A percentile compares a stretch with the other conserved stretches of the same genome.
Conservation (phyloP, 495 filamentous ascomycete species). For the Elasticomyces elasticus region DNA sequence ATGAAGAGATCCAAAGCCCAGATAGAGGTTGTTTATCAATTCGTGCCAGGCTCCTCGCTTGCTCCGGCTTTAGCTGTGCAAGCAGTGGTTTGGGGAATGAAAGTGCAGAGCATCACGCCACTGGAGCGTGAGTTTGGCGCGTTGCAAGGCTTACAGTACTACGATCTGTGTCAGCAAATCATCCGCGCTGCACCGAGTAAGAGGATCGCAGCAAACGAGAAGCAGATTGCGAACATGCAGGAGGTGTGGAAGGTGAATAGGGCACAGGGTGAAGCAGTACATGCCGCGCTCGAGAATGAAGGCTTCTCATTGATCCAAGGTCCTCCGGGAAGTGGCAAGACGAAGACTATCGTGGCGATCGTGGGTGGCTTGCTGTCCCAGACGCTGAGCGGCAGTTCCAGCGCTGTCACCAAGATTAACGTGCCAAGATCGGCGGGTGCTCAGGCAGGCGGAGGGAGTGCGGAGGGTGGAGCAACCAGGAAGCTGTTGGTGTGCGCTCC, state of each 20-base stretch:
- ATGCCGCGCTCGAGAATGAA: conserved; percentile 86
- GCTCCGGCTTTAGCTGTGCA: conserved; percentile 45
- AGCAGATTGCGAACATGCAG: conserved; percentile 55
- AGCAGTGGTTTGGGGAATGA: conserved; percentile 59
- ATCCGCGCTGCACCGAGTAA: conserved; percentile 79
- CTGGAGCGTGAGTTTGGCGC: conserved; percentile 93
- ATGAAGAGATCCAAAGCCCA: conserved; percentile 68
- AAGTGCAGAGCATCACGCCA: conserved; percentile 77
- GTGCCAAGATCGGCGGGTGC: conserved; percentile 12
- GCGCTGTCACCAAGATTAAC: conserved; percentile 22
- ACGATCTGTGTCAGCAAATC: conserved; percentile 88
- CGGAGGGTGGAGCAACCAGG: conserved; percentile 41
- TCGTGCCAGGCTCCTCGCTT: conserved; percentile 54
- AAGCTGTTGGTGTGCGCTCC: conserved; percentile 93
- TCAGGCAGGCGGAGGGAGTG: neutral
- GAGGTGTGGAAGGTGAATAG: conserved; percentile 72
- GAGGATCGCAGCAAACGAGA: conserved; percentile 64
- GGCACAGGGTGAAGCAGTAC: conserved; percentile 86
- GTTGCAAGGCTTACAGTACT: conserved; percentile 79
- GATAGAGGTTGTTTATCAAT: conserved; percentile 73
- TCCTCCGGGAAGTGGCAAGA: conserved; percentile 93
- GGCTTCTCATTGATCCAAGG: conserved; percentile 94
- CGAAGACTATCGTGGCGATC: conserved; percentile 94
- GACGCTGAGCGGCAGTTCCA: conserved; percentile 37
- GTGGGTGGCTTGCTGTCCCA: conserved; percentile 71